Percentiles rank a stretch among this genome's conserved stretches.
Evolutionary conservation across 495 filamentous ascomycete genomes (phyloP).

Genomic region (Patellaria atrata): DNA sequence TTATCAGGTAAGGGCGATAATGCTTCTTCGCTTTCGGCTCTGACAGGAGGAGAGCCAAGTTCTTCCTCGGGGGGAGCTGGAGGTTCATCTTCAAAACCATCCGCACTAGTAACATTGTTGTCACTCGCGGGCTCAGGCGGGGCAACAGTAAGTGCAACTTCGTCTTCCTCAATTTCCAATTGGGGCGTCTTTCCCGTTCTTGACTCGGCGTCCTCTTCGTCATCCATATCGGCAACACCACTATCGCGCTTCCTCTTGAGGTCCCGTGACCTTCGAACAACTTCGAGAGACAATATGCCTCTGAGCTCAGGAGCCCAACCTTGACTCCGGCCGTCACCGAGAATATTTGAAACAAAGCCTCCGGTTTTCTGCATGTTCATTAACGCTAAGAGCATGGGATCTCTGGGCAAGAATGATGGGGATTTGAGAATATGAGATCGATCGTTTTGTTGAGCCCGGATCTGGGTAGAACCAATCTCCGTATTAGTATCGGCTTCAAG

Average conservation of each 20-base stretch:
- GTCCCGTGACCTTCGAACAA: conserved; percentile 60
- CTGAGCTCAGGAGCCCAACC: conserved; percentile 86
- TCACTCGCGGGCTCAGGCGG: conserved; percentile 15
- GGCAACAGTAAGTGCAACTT: conserved; percentile 5
- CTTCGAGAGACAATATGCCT: conserved; percentile 67
- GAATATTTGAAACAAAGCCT: conserved; percentile 66
- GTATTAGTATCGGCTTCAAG: conserved; percentile 55
- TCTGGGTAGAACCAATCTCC: conserved; percentile 39
- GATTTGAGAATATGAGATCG: conserved; percentile 68
- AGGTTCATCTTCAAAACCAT: conserved; percentile 8
- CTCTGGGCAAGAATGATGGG: conserved; percentile 64
- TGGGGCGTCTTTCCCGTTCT: conserved; percentile 18
- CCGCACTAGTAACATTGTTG: conserved; percentile 8
- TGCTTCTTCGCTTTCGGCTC: conserved; percentile 25
- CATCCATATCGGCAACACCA: conserved; percentile 65
- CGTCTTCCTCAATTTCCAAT: conserved; percentile 21
- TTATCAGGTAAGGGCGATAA: conserved; percentile 20
- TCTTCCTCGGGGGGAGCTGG: conserved; percentile 12
- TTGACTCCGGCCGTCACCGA: conserved; percentile 60
- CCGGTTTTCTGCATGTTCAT: conserved; percentile 81
- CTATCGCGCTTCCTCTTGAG: conserved; percentile 90
- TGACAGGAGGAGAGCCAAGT: conserved; percentile 23
- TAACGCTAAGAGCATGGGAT: conserved; percentile 72
- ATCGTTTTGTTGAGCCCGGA: conserved; percentile 68
- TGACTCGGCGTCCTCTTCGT: conserved; percentile 42